Evolutionary conservation across 768 basidiomycete genomes (phyloP).

Genomic region (Termitomyces sp.): DNA sequence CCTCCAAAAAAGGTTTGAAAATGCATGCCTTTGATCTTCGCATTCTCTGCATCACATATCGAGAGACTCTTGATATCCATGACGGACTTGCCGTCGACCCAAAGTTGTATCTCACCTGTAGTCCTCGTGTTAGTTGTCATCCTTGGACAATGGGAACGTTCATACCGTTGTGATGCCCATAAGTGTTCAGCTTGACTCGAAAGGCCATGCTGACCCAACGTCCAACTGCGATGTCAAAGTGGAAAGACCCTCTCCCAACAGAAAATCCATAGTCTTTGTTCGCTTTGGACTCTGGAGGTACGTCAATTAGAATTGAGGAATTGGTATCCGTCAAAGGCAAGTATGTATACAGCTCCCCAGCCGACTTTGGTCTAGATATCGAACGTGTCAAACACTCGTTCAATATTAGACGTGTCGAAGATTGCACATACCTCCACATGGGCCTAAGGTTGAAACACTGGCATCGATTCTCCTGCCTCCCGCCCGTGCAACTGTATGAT

Average conservation of each 20-base stretch:
- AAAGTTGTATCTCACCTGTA: conserved; percentile 63
- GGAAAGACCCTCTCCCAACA: conserved; percentile 64
- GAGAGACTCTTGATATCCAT: conserved; percentile 47
- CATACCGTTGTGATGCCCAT: conserved; percentile 56
- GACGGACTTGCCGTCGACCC: conserved; percentile 57
- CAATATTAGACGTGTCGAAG: too few relatives aligned
- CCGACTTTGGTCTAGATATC: conserved; percentile 25
- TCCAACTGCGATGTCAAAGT: conserved; percentile 46
- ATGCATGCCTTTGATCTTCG: conserved; percentile 64
- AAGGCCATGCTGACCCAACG: conserved; percentile 62
- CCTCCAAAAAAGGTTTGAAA: conserved; percentile 81
- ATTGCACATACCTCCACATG: conserved; percentile 63
- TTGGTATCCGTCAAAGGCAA: conserved; percentile 51
- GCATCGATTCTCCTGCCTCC: conserved; percentile 57
- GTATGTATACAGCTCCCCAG: conserved; percentile 70
- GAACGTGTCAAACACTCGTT: neutral
- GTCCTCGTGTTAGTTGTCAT: neutral
- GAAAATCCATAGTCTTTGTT: conserved; percentile 64
- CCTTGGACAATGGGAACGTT: neutral
- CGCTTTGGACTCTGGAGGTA: conserved; percentile 45
- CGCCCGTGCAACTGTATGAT: conserved; percentile 68
- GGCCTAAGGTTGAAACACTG: conserved; percentile 66
- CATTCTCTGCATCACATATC: conserved; percentile 38
- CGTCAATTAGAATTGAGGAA: conserved; percentile 32
- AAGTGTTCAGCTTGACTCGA: conserved; percentile 66